Evolutionary conservation across 257 asterid genomes (phyloP).

Genomic region (Sherardia arvensis): DNA sequence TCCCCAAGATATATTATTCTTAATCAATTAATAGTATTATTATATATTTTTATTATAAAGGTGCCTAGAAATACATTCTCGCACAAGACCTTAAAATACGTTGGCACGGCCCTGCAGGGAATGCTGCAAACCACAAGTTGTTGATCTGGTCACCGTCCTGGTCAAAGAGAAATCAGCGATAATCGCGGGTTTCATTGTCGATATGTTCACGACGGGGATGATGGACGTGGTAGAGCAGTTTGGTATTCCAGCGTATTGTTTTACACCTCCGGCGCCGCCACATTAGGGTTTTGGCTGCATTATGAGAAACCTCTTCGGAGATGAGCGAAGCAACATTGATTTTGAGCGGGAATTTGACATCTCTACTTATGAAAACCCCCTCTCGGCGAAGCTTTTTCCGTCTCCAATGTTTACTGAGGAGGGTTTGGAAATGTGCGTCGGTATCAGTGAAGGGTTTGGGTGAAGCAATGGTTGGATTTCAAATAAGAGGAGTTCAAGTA

Average conservation of each 20-base stretch:
- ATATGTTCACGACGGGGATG: constrained; percentile 45
- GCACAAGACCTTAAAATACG: too few relatives aligned
- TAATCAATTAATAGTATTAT: too few relatives aligned
- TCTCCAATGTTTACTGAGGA: not conserved
- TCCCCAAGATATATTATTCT: too few relatives aligned
- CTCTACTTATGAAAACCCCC: constrained; percentile 13
- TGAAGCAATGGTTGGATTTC: too few relatives aligned
- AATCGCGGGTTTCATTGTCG: constrained; percentile 31
- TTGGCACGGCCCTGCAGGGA: too few relatives aligned
- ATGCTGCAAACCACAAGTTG: not conserved
- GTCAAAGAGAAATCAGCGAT: not conserved
- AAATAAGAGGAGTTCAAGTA: too few relatives aligned
- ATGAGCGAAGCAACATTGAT: not conserved
- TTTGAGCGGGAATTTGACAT: constrained; percentile 6
- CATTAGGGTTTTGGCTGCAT: constrained; percentile 18
- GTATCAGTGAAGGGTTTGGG: too few relatives aligned
- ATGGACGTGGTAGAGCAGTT: constrained; percentile 36
- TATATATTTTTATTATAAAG: too few relatives aligned
- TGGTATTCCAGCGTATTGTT: constrained; percentile 32
- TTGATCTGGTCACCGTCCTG: constrained; percentile 16
- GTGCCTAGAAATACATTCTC: too few relatives aligned
- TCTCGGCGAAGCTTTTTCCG: constrained; percentile 33
- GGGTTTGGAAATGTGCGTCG: not conserved
- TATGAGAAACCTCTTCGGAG: constrained; percentile 13
- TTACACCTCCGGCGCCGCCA: constrained; percentile 35